Base-by-base conservation (phyloP, 2,329 filamentous ascomycete species). In the Cercospora berteroae region DNA sequence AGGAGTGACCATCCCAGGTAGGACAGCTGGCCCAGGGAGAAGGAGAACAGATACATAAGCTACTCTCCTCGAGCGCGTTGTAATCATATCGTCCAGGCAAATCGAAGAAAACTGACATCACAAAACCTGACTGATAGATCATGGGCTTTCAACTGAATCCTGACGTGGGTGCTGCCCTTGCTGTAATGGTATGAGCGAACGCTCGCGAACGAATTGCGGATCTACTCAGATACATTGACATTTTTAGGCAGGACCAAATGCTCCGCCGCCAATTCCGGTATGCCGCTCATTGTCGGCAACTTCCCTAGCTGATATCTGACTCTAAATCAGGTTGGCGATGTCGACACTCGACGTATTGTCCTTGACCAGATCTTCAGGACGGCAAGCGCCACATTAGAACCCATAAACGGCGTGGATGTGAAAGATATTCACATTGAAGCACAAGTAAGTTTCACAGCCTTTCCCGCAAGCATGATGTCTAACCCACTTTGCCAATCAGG, bases 401-500 rank as follows among this genome's bases (percentile, higher is more conserved):
- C 42, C 8, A 48, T 48, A 18, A 48, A 18, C 5, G n/a, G 20
- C 20, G 42, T 48, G 4, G 42, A 48, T 5, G 42, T 48, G 1
- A 48, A 48, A 48, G 42, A 48, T 4, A 10, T 56, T 5, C 2
- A 29, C 13, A 8, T 56, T 9, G 23, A 56, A 56, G 52, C 52
- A 56, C 52, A 56, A 56, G 52, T 56, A 29, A 27, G 12, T 23
- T 5, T 56, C 16, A 9, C 5, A 16, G 13, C 25, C 67, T 65
- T 71, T 64, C 55, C 58, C 58, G 56, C 63, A 33, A 65, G 65
- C 25, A 50, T 66, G 9, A 29, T 0, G 12, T 9, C 6, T 48
- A 23, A 48, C 9, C 18, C 42, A 16, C 10, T 6, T 8, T 4
- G 12, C 42, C 42, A 3, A 25, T 60, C 16, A 59, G 20, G 69